These are phyloP conservation scores for Talaromyces sp. DNA, from an alignment of 2,329 filamentous ascomycete genomes.

Conservation along the genomic window DNA sequence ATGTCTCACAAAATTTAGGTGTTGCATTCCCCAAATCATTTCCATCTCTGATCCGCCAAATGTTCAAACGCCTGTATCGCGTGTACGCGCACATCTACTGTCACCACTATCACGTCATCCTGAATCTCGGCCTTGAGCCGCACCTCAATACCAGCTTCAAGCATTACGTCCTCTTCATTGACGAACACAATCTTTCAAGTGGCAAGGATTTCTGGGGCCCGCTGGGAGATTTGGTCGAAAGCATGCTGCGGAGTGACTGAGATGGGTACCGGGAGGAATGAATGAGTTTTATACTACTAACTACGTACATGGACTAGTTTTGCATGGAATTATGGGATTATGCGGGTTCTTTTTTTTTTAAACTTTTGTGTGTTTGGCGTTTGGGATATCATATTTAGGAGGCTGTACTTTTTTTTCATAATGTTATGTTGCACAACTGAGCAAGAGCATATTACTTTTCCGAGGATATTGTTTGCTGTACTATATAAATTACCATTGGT, in stretches of 20 bases:
- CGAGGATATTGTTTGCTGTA: background rate
- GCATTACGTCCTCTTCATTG: conserved; percentile 97
- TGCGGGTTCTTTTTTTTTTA: background rate
- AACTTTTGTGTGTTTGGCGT: background rate
- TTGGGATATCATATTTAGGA: background rate
- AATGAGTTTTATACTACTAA: background rate
- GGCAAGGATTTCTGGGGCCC: conserved; percentile 98
- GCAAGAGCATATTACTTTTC: background rate
- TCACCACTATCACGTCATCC: conserved; percentile 96
- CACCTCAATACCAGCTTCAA: conserved; percentile 99
- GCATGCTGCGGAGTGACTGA: conserved; percentile 91
- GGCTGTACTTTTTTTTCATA: background rate
- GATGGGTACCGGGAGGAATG: background rate
- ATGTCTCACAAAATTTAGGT: conserved; percentile 43
- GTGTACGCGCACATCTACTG: conserved; percentile 99
- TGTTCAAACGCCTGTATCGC: conserved; percentile 98
- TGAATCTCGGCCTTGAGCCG: conserved; percentile 89
- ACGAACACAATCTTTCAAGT: conserved; percentile 87
- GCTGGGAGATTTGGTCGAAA: conserved; percentile 90
- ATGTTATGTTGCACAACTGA: background rate
- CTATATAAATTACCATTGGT: background rate
- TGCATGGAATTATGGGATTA: background rate
- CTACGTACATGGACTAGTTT: background rate
- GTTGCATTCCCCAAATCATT: conserved; percentile 95
- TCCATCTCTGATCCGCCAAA: conserved; percentile 78